Conservation (phyloP, 345 rosid genomes). For the Lenwebbia sp. region DNA sequence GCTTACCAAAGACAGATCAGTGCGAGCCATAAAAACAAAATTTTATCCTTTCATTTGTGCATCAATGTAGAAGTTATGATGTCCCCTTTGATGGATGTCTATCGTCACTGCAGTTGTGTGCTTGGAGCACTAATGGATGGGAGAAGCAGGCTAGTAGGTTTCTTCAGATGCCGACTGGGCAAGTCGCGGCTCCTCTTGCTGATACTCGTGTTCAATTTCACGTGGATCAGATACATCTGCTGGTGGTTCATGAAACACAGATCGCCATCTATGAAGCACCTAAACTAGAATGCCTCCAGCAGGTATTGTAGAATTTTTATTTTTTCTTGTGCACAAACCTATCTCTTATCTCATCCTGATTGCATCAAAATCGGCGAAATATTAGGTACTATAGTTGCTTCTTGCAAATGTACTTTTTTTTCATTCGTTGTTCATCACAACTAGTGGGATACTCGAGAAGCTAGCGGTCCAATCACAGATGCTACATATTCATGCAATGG, state of each 20-base stretch:
- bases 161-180: constrained; percentile 45
- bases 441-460: constrained; percentile 60
- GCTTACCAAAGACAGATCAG: accelerated
- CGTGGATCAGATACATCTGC: constrained; percentile 48
- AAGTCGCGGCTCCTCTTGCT: constrained; percentile 33
- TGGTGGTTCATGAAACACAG: constrained; percentile 74
- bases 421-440: not conserved
- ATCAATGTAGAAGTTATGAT: not conserved
- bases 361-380: accelerated
- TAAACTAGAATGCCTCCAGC: constrained; percentile 57
- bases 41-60: not conserved
- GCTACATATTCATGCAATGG: constrained; percentile 81
- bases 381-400: not conserved
- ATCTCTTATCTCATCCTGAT: not conserved
- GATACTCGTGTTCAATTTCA: constrained; percentile 82
- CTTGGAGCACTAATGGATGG: constrained; percentile 85
- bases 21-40: not conserved
- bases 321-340: not conserved
- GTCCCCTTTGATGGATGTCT: not conserved
- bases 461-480: constrained; percentile 62
- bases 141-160: constrained; percentile 55
- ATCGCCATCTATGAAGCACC: constrained; percentile 70
- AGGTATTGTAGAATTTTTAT: constrained; percentile 24
- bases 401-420: not conserved
- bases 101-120: constrained; percentile 42